Conservation (phyloP, 768 basidiomycete species). For the Auriculariales sp. region DNA sequence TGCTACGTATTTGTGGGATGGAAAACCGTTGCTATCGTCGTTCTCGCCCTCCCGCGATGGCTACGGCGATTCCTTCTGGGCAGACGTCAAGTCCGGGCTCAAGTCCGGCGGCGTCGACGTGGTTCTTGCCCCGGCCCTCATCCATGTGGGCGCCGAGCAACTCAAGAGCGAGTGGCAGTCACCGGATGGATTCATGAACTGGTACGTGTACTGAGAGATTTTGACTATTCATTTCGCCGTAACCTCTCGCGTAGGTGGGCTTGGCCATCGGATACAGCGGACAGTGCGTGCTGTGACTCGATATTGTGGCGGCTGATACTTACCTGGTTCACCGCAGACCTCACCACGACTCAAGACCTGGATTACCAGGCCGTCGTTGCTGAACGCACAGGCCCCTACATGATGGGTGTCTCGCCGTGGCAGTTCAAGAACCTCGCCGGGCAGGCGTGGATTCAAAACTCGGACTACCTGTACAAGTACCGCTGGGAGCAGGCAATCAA, state of each 20-base stretch:
- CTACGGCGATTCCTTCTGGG: neutral
- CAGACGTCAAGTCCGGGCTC: neutral
- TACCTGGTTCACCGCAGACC: neutral
- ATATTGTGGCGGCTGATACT: neutral
- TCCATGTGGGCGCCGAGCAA: neutral
- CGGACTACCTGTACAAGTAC: slow-evolving; percentile 5
- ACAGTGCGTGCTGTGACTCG: neutral
- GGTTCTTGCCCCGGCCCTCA: slow-evolving; percentile 1
- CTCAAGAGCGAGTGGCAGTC: no score
- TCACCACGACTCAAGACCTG: slow-evolving; percentile 3
- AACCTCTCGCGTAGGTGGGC: neutral
- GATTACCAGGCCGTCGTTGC: neutral
- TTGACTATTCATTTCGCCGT: neutral
- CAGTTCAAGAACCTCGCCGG: slow-evolving; percentile 6
- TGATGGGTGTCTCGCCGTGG: slow-evolving; percentile 6
- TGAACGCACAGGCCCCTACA: slow-evolving; percentile 3
- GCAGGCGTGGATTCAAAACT: slow-evolving; percentile 1
- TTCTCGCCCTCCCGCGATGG: neutral
- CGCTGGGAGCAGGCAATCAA: slow-evolving; percentile 4
- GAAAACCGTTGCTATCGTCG: neutral
- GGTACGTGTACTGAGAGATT: neutral
- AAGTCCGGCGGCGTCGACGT: neutral
- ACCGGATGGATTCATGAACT: slow-evolving; percentile 6
- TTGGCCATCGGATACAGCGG: neutral
- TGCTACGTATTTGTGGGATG: neutral